Evolutionary conservation across 257 asterid genomes (phyloP).

Genomic region (Jaltomata sinuosa): DNA sequence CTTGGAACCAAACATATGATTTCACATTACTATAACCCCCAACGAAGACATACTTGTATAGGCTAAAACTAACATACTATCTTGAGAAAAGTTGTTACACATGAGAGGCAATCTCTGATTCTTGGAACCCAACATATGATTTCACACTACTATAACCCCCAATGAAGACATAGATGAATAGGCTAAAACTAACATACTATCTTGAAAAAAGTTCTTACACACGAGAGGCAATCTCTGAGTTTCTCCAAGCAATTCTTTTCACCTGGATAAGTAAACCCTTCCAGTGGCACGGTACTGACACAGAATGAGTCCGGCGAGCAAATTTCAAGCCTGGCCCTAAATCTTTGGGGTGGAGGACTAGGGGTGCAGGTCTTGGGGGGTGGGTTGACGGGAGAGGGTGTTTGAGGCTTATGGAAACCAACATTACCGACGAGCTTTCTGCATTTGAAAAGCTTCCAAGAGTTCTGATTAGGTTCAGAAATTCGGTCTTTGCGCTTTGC

Average conservation of each 20-base stretch:
- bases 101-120: conserved; percentile 36
- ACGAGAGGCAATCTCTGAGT: conserved; percentile 43
- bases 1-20: no score
- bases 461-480: not conserved
- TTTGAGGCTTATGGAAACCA: conserved; percentile 6
- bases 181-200: not conserved
- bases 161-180: not conserved
- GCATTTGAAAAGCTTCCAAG: conserved; percentile 61
- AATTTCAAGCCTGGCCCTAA: conserved; percentile 59
- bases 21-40: not conserved
- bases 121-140: no score
- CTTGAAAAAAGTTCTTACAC: conserved; percentile 27
- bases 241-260: conserved; percentile 46
- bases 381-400: conserved; percentile 4
- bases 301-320: conserved; percentile 82
- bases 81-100: conserved; percentile 24
- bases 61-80: not conserved
- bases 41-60: not conserved
- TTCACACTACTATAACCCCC: not conserved
- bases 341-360: conserved; percentile 23
- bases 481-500: conserved; percentile 78
- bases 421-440: conserved; percentile 24
- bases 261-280: conserved; percentile 58
- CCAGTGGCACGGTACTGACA: conserved; percentile 43
- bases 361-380: conserved; percentile 6